Evolutionary conservation across 2,329 filamentous ascomycete genomes (phyloP), one percentile per base, ranked within the genome.

Genomic region (Sporothrix pallida): DNA sequence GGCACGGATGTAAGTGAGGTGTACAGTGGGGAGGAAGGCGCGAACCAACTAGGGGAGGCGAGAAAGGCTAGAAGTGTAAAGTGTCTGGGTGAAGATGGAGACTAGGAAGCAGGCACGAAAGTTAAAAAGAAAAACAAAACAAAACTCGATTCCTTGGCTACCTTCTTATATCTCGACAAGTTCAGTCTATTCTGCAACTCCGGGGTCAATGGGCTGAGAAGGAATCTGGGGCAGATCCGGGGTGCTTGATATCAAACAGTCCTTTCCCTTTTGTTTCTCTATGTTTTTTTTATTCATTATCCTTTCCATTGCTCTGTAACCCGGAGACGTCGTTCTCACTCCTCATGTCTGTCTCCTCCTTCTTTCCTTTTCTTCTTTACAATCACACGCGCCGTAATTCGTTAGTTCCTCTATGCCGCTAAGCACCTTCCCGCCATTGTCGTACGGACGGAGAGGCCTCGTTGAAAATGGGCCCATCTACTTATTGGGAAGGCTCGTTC

Each of bases 321-420:
- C 46, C 42, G 42, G n/a, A 15, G 23, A 15, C 31, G 9, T 17
- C 20, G 7, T 67, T 31, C 23, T 52, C 52, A 9, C 65, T 44
- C 37, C 15, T 50, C 42, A 26, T 15, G 5, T 12, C 37, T 5
- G 13, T 26, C 15, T 37, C 26, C 20, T 17, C 4, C 46, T 13
- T n/a, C 46, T 26, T 37, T 52, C 46, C 65, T 68, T 67, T n/a
- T 3, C 46, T 13, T 23, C 37, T 65, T 65, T 42, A 65, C 62
- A 46, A 48, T 65, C 62, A 48, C 42, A 65, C 60, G 60, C 37
- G 60, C 62, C 62, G 62, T 48, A 26, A 65, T 65, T 65, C 44
- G 62, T 26, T 65, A 48, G 65, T 5, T 37, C 23, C 46, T 10
- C 46, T 23, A 48, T 37, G n/a, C 60, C 63, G 44, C 44, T 67